A percentile compares a stretch with the other conserved stretches of the same genome.
Conservation (phyloP, 1,139 yeast genomes). For the Candida sojae region DNA sequence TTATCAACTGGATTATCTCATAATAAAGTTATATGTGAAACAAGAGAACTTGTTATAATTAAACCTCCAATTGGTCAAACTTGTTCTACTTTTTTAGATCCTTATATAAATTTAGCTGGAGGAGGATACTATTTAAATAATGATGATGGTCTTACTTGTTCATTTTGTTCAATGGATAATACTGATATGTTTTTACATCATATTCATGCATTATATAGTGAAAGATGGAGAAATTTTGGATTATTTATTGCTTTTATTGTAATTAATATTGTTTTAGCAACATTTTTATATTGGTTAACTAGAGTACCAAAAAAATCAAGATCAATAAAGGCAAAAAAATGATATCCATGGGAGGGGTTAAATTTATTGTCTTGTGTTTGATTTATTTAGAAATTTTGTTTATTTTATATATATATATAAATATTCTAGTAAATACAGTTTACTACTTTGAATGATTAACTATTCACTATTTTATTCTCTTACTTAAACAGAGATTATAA, state of each 20-base stretch:
- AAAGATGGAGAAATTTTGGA: slow-evolving; percentile 74
- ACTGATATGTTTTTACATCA: slow-evolving; percentile 54
- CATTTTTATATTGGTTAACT: slow-evolving; percentile 67
- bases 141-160: slow-evolving; percentile 34
- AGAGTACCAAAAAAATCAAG: slow-evolving; percentile 66
- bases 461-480: no score
- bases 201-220: slow-evolving; percentile 43
- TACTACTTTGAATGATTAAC: no score
- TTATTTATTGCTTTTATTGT: slow-evolving; percentile 48
- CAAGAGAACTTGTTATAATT: slow-evolving; percentile 27
- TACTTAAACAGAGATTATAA: no score
- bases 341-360: no score
- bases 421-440: no score
- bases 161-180: slow-evolving; percentile 48
- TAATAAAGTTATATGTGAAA: slow-evolving; percentile 26
- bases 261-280: slow-evolving; percentile 53
- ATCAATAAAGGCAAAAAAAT: slow-evolving; percentile 20
- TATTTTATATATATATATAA: no score
- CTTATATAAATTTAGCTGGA: slow-evolving; percentile 47
- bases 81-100: slow-evolving; percentile 54
- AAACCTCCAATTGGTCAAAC: slow-evolving; percentile 48
- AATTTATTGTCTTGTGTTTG: no score
- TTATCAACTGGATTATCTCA: slow-evolving; percentile 28
- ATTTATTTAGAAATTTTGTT: no score
- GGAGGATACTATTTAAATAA: slow-evolving; percentile 45